These are phyloP conservation scores for Aleurites moluccanus DNA, from an alignment of 441 rosid species.

Conservation along the genomic window DNA sequence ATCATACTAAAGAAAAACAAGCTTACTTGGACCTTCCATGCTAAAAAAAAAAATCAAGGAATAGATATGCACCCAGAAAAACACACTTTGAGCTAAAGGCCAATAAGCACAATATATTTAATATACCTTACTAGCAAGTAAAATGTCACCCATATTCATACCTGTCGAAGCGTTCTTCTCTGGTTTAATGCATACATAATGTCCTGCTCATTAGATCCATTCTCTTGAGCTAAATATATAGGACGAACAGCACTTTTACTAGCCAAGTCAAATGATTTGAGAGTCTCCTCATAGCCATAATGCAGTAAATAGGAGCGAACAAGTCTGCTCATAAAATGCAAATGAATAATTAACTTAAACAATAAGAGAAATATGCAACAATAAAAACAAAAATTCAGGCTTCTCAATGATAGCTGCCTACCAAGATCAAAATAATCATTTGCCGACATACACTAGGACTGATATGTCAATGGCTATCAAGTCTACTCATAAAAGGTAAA, in stretches of 20 bases:
- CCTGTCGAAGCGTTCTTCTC: constrained; percentile 83
- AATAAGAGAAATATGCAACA: not conserved
- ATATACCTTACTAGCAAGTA: too few relatives aligned
- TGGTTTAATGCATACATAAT: constrained; percentile 67
- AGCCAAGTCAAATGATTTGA: constrained; percentile 80
- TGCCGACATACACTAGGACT: not conserved
- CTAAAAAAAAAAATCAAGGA: too few relatives aligned
- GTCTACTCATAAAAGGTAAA: constrained; percentile 46
- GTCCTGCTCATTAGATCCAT: constrained; percentile 60
- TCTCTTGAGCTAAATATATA: constrained; percentile 53
- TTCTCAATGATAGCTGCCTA: not conserved
- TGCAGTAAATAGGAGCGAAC: constrained; percentile 86
- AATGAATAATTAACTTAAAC: not conserved
- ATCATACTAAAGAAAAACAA: too few relatives aligned
- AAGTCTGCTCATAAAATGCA: constrained; percentile 52
- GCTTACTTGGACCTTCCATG: too few relatives aligned
- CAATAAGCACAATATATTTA: too few relatives aligned
- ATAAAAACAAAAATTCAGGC: not conserved
- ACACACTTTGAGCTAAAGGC: too few relatives aligned
- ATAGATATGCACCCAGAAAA: too few relatives aligned
- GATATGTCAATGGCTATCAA: constrained; percentile 24
- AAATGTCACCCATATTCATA: constrained; percentile 25
- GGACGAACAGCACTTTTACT: constrained; percentile 74
- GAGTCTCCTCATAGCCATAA: constrained; percentile 92
- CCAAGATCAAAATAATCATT: not conserved